phyloP scores from a whole-genome alignment of 208 protist genomes.

The Porcisia hertigi region DNA sequence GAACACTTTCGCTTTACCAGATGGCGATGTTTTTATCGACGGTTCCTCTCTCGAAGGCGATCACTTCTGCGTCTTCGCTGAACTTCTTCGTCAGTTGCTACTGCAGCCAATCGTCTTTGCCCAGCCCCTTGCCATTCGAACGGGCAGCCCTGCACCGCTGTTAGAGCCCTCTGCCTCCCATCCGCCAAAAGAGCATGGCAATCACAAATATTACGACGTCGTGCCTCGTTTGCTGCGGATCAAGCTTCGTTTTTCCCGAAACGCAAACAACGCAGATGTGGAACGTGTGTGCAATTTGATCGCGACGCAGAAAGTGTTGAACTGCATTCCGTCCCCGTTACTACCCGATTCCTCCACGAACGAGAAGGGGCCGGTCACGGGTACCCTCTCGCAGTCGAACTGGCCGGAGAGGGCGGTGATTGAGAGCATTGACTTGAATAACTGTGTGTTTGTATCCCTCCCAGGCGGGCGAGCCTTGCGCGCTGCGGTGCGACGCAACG shows the following conservation, averaged over 20 bases:
- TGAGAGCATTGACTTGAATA: conserved; percentile 28
- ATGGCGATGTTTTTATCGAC: conserved; percentile 36
- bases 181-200: neutral
- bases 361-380: conserved; percentile 2
- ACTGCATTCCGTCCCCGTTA: conserved; percentile 7
- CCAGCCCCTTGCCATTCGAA: conserved; percentile 7
- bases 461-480: conserved; percentile 40
- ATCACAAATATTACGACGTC: conserved; percentile 17
- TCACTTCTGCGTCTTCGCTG: conserved; percentile 31
- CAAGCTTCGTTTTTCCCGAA: conserved; percentile 28
- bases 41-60: conserved; percentile 28
- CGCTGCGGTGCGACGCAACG: conserved; percentile 34
- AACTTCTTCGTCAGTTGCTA: conserved; percentile 28
- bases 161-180: neutral
- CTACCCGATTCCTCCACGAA: neutral
- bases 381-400: conserved; percentile 14
- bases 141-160: neutral
- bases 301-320: conserved; percentile 17
- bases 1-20: conserved; percentile 17
- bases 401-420: conserved; percentile 32
- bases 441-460: conserved; percentile 37
- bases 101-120: conserved; percentile 11
- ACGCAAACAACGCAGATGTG: conserved; percentile 29
- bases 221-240: conserved; percentile 28
- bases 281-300: conserved; percentile 24